phyloP scores from a whole-genome alignment of 1,139 yeast species.

The Ashbya aceris region DNA sequence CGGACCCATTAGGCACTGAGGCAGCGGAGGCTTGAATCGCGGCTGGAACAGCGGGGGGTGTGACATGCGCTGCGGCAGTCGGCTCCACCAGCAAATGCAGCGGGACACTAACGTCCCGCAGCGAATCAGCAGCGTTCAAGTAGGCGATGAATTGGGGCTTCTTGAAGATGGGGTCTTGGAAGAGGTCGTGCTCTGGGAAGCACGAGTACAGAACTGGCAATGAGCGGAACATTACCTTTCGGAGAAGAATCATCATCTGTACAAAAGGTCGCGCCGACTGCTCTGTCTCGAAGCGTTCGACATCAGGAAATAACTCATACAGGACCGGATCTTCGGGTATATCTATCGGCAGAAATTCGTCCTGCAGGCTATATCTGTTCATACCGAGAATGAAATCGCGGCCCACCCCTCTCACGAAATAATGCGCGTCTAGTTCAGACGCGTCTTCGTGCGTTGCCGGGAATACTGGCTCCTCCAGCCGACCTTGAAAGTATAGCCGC shows the following conservation, averaged over 20 bases:
- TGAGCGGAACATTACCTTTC: constrained; percentile 18
- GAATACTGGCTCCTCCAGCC: constrained; percentile 11
- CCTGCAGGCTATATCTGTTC: constrained; percentile 17
- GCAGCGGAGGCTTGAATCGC: background rate
- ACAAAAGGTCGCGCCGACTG: constrained; percentile 14
- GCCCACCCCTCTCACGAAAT: constrained; percentile 17
- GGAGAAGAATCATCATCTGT: constrained; percentile 17
- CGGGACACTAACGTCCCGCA: constrained; percentile 11
- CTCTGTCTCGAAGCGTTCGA: constrained; percentile 17
- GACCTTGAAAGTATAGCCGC: constrained; percentile 19
- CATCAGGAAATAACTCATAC: constrained; percentile 25
- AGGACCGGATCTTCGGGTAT: constrained; percentile 8
- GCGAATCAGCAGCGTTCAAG: constrained; percentile 5
- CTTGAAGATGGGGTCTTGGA: constrained; percentile 19
- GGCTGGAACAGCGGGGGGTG: constrained; percentile 6
- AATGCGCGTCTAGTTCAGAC: background rate
- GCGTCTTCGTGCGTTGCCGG: constrained; percentile 5
- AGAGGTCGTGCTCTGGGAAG: constrained; percentile 27
- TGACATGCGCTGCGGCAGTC: background rate
- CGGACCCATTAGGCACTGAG: background rate
- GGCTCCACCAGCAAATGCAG: constrained; percentile 3
- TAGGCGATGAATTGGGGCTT: constrained; percentile 15
- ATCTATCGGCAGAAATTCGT: constrained; percentile 1
- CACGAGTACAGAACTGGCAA: constrained; percentile 22
- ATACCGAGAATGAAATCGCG: constrained; percentile 17